Conservation (phyloP, 805 yeast species). For the Lipomyces sp. region DNA sequence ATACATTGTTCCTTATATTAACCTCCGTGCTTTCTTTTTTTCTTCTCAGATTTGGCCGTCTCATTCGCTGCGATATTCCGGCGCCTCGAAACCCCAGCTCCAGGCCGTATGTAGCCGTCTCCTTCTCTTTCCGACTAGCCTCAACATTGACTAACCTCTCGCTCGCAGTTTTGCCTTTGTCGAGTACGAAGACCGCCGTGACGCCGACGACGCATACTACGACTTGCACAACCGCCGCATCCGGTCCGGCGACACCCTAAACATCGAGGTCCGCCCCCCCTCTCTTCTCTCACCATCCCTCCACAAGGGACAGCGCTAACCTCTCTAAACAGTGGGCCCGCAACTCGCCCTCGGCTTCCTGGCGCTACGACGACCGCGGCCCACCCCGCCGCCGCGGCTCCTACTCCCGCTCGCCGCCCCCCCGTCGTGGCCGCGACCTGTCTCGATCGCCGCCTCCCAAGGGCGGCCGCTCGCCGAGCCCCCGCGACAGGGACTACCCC, state of each 20-base stretch:
- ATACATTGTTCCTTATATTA: neutral
- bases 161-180: conserved; percentile 33
- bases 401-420: conserved; percentile 15
- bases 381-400: conserved; percentile 23
- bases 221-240: conserved; percentile 35
- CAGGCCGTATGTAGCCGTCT: conserved; percentile 29
- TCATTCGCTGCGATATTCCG: conserved; percentile 37
- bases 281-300: no score
- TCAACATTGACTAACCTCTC: neutral
- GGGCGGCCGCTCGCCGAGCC: conserved; percentile 2
- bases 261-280: conserved; percentile 29
- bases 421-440: conserved; percentile 15
- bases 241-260: conserved; percentile 32
- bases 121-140: neutral
- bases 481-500: conserved; percentile 1
- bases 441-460: conserved; percentile 15
- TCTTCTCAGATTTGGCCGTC: conserved; percentile 31
- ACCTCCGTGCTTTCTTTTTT: neutral
- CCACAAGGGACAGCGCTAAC: no score
- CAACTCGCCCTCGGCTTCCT: conserved; percentile 28
- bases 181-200: conserved; percentile 35
- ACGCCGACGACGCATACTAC: conserved; percentile 38
- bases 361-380: conserved; percentile 27
- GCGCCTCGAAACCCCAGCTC: conserved; percentile 31
- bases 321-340: conserved; percentile 31